Conservation (phyloP, 805 yeast species). For the Pichia nakasei region DNA sequence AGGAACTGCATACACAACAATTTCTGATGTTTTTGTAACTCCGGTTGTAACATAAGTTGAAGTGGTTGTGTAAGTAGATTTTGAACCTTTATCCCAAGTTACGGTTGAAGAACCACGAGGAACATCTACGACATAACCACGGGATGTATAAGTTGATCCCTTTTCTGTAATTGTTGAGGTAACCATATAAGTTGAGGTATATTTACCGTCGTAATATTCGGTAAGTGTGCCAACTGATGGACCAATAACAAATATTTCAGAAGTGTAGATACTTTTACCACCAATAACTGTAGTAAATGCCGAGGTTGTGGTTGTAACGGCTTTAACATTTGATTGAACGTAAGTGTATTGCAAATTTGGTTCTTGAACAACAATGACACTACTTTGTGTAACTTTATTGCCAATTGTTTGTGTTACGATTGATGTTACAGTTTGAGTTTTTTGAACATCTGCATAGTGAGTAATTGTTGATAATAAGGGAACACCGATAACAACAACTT, state of each 20-base stretch:
- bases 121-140: background rate
- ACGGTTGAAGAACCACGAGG: background rate
- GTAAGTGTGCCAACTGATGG: conserved; percentile 2
- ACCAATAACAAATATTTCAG: conserved; percentile 3
- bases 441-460: background rate
- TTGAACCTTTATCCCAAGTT: background rate
- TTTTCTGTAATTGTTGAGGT: background rate
- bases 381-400: background rate
- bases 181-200: background rate
- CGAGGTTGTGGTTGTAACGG: background rate
- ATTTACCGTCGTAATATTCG: background rate
- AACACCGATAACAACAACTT: conserved; percentile 2
- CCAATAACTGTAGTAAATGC: conserved; percentile 1
- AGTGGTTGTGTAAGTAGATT: background rate
- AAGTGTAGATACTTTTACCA: background rate
- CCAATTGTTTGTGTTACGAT: background rate
- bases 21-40: background rate
- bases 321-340: background rate
- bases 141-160: background rate
- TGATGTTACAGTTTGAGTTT: background rate
- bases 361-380: conserved; percentile 2
- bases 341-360: conserved; percentile 3
- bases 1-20: background rate
- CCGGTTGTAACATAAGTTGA: background rate
- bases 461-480: conserved; percentile 1